Evolutionary conservation across 1,284 basidiomycete species (phyloP).

Genomic region (Afroboletus lepidellus): DNA sequence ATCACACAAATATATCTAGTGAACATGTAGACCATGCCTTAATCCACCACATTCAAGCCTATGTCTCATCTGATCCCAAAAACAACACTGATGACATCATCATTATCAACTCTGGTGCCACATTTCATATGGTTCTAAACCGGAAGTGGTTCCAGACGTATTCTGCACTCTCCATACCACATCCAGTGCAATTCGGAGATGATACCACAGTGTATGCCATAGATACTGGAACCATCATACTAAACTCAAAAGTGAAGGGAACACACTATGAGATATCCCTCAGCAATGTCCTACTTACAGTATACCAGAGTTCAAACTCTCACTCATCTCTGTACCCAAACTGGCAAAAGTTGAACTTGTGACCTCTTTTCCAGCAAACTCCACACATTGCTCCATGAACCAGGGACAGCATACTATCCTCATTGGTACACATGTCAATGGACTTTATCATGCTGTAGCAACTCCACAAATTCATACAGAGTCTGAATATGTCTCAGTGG

Average conservation of each 20-base stretch:
- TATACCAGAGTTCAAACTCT: not conserved
- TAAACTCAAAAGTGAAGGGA: not conserved
- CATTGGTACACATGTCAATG: not conserved
- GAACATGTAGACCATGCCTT: not conserved
- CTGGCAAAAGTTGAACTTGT: not conserved
- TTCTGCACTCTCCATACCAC: too few relatives aligned
- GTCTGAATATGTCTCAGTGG: too few relatives aligned
- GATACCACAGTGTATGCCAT: not conserved
- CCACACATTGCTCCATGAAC: not conserved
- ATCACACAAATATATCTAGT: not conserved
- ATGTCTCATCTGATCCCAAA: not conserved
- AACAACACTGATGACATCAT: not conserved
- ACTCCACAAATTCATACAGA: too few relatives aligned
- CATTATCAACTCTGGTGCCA: not conserved
- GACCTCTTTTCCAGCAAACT: not conserved
- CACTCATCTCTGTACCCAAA: not conserved
- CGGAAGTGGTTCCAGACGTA: too few relatives aligned
- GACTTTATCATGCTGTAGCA: not conserved
- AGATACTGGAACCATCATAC: not conserved
- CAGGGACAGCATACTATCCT: not conserved
- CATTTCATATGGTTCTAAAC: not conserved
- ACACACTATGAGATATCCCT: not conserved
- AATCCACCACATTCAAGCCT: not conserved
- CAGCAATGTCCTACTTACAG: not conserved
- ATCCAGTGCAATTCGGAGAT: not conserved